These are phyloP conservation scores for Hymenochaete sp. DNA, from an alignment of 1,284 basidiomycete species.

Conservation along the genomic window DNA sequence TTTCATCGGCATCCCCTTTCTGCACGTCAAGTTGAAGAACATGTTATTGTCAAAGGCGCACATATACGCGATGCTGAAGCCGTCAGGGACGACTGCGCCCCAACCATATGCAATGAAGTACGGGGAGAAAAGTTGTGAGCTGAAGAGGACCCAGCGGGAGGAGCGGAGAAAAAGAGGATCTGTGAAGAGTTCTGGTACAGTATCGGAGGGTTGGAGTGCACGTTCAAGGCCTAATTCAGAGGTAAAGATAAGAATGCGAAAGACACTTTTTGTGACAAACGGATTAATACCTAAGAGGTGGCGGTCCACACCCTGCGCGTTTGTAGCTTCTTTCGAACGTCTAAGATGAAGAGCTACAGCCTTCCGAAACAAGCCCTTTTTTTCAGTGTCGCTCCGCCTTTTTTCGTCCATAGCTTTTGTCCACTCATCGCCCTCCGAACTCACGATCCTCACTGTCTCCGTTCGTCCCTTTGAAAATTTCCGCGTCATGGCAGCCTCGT, in stretches of 20 bases:
- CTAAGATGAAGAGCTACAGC: constrained; percentile 66
- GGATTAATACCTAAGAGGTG: constrained; percentile 75
- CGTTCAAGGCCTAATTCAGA: too few species aligned
- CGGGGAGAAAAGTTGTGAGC: constrained; percentile 81
- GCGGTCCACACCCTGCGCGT: constrained; percentile 73
- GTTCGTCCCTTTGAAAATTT: constrained; percentile 82
- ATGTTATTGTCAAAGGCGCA: constrained; percentile 67
- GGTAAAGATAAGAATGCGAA: too few species aligned
- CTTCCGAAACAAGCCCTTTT: constrained; percentile 48
- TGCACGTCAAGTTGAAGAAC: constrained; percentile 75
- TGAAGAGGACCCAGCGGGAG: constrained; percentile 69
- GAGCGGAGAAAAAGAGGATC: constrained; percentile 65
- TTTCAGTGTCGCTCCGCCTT: constrained; percentile 33
- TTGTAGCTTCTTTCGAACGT: constrained; percentile 63
- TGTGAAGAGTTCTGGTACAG: constrained; percentile 55
- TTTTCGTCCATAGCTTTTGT: constrained; percentile 63
- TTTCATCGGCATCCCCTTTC: constrained; percentile 66
- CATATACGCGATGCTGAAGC: constrained; percentile 74
- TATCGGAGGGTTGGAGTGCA: too few species aligned
- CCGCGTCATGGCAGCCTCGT: constrained; percentile 83
- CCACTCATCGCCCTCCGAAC: constrained; percentile 64
- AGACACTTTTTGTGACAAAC: constrained; percentile 44
- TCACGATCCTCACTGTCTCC: constrained; percentile 79
- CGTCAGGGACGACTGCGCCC: constrained; percentile 77
- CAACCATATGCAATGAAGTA: constrained; percentile 79